These are phyloP conservation scores for Vanderwaltozyma polyspora DNA, from an alignment of 805 yeast genomes.

Conservation along the genomic window DNA sequence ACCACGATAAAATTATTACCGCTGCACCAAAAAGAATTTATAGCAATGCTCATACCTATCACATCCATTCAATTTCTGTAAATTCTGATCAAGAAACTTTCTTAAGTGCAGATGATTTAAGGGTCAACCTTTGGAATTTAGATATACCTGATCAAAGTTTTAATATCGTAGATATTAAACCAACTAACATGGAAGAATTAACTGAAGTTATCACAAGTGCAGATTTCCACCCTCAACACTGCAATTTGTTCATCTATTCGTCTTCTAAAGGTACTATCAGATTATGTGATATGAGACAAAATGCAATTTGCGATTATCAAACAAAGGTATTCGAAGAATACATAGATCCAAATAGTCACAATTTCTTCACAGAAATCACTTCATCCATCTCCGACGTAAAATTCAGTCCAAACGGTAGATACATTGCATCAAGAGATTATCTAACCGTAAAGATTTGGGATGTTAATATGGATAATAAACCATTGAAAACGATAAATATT, in stretches of 20 bases:
- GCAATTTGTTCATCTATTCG: conserved; percentile 91
- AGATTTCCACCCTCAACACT: conserved; percentile 86
- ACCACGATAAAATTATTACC: conserved; percentile 89
- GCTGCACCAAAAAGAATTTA: conserved; percentile 88
- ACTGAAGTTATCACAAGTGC: conserved; percentile 96
- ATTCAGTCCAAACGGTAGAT: conserved; percentile 83
- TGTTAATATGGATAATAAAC: conserved; percentile 90
- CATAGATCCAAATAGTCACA: conserved; percentile 83
- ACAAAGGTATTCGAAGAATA: conserved; percentile 85
- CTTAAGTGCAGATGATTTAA: conserved; percentile 82
- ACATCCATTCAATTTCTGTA: conserved; percentile 88
- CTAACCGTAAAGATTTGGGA: conserved; percentile 98
- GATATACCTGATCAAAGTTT: conserved; percentile 90
- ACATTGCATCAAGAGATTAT: conserved; percentile 94
- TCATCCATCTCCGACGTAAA: conserved; percentile 88
- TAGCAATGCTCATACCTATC: conserved; percentile 96
- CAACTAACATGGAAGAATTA: conserved; percentile 96
- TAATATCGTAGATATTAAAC: conserved; percentile 95
- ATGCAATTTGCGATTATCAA: conserved; percentile 86
- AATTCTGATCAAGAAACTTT: conserved; percentile 95
- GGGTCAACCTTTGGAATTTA: conserved; percentile 92
- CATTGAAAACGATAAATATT: conserved; percentile 85
- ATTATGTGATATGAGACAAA: conserved; percentile 91
- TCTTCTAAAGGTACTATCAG: conserved; percentile 93
- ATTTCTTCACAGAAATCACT: conserved; percentile 95